phyloP scores from a whole-genome alignment of 768 basidiomycete species.

The Tulasnella sp. region DNA sequence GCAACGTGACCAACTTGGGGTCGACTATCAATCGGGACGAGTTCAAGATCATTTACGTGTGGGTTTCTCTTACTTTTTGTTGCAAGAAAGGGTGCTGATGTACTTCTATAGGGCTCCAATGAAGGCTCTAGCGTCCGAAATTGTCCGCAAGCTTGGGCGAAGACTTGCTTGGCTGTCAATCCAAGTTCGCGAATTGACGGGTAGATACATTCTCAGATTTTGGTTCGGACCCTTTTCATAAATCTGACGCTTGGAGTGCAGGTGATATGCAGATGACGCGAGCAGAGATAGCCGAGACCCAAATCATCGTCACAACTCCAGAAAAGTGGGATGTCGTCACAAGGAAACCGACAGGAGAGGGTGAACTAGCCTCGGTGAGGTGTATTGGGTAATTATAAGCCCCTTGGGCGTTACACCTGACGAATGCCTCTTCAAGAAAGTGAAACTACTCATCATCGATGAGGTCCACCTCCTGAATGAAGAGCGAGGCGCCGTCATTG shows the following conservation, averaged over 20 bases:
- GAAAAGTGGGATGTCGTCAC: conserved; percentile 99
- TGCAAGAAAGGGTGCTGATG: background rate
- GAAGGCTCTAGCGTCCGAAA: conserved; percentile 95
- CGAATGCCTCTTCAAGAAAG: conserved; percentile 44
- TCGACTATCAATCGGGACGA: conserved; percentile 54
- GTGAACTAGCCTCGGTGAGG: conserved; percentile 84
- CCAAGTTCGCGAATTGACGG: conserved; percentile 83
- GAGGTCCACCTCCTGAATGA: conserved; percentile 97
- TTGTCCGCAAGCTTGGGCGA: conserved; percentile 86
- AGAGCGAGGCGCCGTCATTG: conserved; percentile 95
- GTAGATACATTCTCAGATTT: conserved; percentile 33
- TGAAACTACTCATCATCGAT: conserved; percentile 93
- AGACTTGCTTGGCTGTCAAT: conserved; percentile 83
- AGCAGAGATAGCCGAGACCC: conserved; percentile 87
- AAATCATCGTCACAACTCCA: conserved; percentile 96
- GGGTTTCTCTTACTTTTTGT: conserved; percentile 26
- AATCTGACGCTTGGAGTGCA: conserved; percentile 21
- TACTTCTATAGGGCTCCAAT: conserved; percentile 71
- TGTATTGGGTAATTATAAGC: background rate
- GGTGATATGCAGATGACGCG: conserved; percentile 97
- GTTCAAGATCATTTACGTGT: conserved; percentile 99
- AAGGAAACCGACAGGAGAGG: conserved; percentile 91
- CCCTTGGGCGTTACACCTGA: background rate
- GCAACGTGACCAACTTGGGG: conserved; percentile 32
- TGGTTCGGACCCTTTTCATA: background rate